Evolutionary conservation across 1,284 basidiomycete species (phyloP), one percentile per base, ranked within the genome.

Genomic region (Prillingera fragicola): DNA sequence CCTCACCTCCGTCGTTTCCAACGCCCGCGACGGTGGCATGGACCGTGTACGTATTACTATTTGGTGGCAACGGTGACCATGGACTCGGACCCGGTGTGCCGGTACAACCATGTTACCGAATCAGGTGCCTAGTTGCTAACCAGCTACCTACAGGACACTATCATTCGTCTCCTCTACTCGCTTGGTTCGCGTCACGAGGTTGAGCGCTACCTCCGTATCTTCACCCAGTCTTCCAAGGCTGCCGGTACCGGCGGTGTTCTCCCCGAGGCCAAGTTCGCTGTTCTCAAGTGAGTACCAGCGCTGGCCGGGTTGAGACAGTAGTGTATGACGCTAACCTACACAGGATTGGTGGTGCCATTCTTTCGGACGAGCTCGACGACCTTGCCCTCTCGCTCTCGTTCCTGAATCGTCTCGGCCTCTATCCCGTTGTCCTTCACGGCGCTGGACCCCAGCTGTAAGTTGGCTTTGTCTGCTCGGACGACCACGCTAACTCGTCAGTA

Each of bases 151-250:
- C 33, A 91, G 88, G 88, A 92, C 65, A 92, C 88, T 4, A 92
- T 92, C 59, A 89, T 89, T 42, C 84, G 91, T 40, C 77, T 96
- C 17, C 78, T 96, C 33, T 95, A 95, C 74, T 95, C 90, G 27
- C 84, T 96, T 55, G 91, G 91, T 38, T 88, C 87, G 21, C 89
- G 92, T 64, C 85, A 89, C 56, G 91, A 96, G 71, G 91, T 96
- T 52, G 90, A 94, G 69, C 83, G 91, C 57, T 91, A 96, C 75
- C 83, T 96, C 36, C 84, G 91, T 43, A 95, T 96, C 65, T 96
- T 96, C 70, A 90, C 88, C 12, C 83, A 86, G 21, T 83, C 87
- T 29, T 86, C 87, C 10, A 83, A 89, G 60, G 84, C 84, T 21
- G 51, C 62, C 17, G 83, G 84, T 19, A 42, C 59, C 17, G 60